Conservation (phyloP, 495 filamentous ascomycete species). For the Copromyces sp. region DNA sequence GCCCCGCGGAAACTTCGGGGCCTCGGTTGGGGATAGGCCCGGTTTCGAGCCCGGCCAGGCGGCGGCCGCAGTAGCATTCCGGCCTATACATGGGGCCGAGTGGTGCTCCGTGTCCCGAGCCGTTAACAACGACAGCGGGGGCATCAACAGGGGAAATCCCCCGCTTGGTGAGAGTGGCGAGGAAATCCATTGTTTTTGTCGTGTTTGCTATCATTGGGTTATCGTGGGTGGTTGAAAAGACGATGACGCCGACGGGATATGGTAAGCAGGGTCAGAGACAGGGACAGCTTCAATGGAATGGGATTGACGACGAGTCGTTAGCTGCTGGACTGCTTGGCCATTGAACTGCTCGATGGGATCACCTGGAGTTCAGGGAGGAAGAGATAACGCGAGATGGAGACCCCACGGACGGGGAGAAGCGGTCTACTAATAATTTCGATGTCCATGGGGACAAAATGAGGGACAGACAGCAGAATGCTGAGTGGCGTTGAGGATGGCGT, state of each 20-base stretch:
- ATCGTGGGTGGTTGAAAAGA: not conserved
- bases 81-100: not conserved
- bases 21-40: constrained; percentile 5
- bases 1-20: constrained; percentile 13
- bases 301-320: not conserved
- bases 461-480: not conserved
- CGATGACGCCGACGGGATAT: not conserved
- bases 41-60: not conserved
- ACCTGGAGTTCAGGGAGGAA: not conserved
- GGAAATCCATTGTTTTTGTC: not conserved
- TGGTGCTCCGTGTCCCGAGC: not conserved
- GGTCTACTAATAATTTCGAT: not conserved
- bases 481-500: not conserved
- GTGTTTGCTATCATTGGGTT: not conserved
- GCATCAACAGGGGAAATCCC: not conserved
- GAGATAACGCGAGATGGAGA: not conserved
- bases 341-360: not conserved
- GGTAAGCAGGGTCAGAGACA: not conserved
- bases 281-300: not conserved
- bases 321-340: not conserved
- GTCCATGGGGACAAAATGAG: not conserved
- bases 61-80: not conserved
- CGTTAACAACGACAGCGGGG: not conserved
- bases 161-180: not conserved
- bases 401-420: not conserved